Percentiles rank a stretch among this genome's conserved stretches.
Evolutionary conservation across 768 basidiomycete genomes (phyloP).

Genomic region (Rhizopogon roseolus): DNA sequence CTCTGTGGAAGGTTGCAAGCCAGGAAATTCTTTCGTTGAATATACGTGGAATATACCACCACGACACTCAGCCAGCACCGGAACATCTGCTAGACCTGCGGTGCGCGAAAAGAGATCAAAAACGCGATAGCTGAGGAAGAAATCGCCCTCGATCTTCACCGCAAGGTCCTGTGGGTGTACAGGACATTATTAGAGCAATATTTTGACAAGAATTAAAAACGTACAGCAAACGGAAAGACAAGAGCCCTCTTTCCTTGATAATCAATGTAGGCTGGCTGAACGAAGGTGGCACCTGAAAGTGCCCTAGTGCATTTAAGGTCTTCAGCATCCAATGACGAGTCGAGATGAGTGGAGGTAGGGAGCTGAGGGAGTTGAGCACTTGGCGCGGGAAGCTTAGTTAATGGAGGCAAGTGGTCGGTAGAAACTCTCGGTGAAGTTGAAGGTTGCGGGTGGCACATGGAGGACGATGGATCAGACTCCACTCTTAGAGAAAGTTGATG

Average conservation of each 20-base stretch:
- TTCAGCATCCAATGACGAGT: constrained; percentile 41
- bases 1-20: constrained; percentile 62
- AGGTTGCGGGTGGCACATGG: background rate
- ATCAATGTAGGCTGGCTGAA: constrained; percentile 50
- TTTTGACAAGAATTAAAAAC: constrained; percentile 8
- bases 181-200: background rate
- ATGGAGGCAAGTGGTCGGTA: constrained; percentile 18
- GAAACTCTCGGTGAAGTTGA: constrained; percentile 7
- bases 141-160: constrained; percentile 60
- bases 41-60: constrained; percentile 67
- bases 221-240: constrained; percentile 63
- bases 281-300: constrained; percentile 60
- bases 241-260: constrained; percentile 46
- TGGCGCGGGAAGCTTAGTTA: constrained; percentile 5
- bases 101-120: constrained; percentile 53
- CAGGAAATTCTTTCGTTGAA: constrained; percentile 73
- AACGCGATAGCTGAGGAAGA: constrained; percentile 65
- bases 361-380: constrained; percentile 6
- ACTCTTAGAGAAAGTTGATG: background rate
- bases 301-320: constrained; percentile 38
- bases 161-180: constrained; percentile 51
- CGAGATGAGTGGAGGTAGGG: constrained; percentile 39
- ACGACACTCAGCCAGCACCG: constrained; percentile 59
- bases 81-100: constrained; percentile 25
- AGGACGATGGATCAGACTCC: background rate